Evolutionary conservation across 2,329 filamentous ascomycete species (phyloP), one percentile per base, ranked within the genome.

Genomic region (Metarhizium rileyi): DNA sequence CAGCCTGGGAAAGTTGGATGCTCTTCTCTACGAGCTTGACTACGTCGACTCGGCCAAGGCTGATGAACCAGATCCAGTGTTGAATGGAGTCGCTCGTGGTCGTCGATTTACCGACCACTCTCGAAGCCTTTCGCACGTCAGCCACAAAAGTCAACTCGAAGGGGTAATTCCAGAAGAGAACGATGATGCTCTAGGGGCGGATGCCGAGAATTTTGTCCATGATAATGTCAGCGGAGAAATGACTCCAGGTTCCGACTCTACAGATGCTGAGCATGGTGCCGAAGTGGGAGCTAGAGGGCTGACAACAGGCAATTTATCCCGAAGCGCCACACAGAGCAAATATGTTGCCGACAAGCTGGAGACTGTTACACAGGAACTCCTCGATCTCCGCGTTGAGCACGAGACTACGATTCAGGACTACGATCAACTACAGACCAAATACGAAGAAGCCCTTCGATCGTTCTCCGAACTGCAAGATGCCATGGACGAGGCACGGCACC

Each of bases 271-370:
- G 22, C 35, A 16, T 27, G 45, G 36, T 10, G 23, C 12, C 7
- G 43, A 28, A 5, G 22, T 16, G 14, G 49, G 48, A 10, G n/a
- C 23, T 18, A 70, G 72, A 16, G 75, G 74, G 54, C 70, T 73
- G 33, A 65, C 67, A 14, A 50, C 48, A 9, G 45, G 41, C 12
- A 28, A 26, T n/a, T 64, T 75, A 1, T 72, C 79, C 12, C 78
- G 80, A 53, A 93, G 81, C 62, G 83, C 87, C 14, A 86, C 87
- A 0, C 90, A 96, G 64, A 84, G 82, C 42, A 86, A 84, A 55
- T 90, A 90, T 59, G 87, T 96, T 48, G 86, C 87, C 6, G 91
- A 97, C 64, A 96, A 97, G 70, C 79, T 97, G 14, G 91, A 97
- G 61, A 84, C 77, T 36, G 86, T 97, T 38, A 93, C 86, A 0